Percentiles rank a stretch among this genome's conserved stretches.
phyloP scores from a whole-genome alignment of 164 flowering plant genomes.

The Vitis riparia region DNA sequence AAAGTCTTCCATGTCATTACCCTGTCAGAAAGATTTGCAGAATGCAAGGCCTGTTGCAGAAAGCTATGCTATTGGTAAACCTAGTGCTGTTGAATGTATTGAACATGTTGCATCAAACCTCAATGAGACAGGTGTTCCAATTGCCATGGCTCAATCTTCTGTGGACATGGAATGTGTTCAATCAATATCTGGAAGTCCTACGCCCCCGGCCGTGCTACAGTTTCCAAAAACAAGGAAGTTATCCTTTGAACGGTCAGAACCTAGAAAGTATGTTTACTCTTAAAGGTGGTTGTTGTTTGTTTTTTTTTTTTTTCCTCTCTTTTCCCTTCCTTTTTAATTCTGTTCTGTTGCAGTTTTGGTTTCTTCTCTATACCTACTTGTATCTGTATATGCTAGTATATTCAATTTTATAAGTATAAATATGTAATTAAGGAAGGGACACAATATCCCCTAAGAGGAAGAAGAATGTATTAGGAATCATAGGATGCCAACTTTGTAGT shows the following conservation, averaged over 20 bases:
- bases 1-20: constrained; percentile 29
- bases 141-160: constrained; percentile 59
- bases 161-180: constrained; percentile 64
- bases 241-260: constrained; percentile 75
- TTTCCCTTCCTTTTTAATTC: not conserved
- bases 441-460: too few species aligned
- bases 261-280: constrained; percentile 60
- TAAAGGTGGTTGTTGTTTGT: not conserved
- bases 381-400: too few species aligned
- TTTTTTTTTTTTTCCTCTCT: not conserved
- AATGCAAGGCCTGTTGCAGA: constrained; percentile 31
- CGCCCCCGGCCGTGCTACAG: constrained; percentile 46
- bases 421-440: too few species aligned
- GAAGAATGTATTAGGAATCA: too few species aligned
- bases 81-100: constrained; percentile 30
- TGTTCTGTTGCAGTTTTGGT: not conserved
- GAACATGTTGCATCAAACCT: constrained; percentile 58
- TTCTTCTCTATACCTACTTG: too few species aligned
- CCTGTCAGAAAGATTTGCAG: constrained; percentile 35
- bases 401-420: too few species aligned
- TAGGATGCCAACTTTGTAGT: too few species aligned
- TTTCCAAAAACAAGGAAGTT: constrained; percentile 73
- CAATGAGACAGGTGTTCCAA: constrained; percentile 42
- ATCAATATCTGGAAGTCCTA: constrained; percentile 46
- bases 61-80: constrained; percentile 22